Evolutionary conservation across 2,329 filamentous ascomycete species (phyloP).

Genomic region (Sporothrix humicola): DNA sequence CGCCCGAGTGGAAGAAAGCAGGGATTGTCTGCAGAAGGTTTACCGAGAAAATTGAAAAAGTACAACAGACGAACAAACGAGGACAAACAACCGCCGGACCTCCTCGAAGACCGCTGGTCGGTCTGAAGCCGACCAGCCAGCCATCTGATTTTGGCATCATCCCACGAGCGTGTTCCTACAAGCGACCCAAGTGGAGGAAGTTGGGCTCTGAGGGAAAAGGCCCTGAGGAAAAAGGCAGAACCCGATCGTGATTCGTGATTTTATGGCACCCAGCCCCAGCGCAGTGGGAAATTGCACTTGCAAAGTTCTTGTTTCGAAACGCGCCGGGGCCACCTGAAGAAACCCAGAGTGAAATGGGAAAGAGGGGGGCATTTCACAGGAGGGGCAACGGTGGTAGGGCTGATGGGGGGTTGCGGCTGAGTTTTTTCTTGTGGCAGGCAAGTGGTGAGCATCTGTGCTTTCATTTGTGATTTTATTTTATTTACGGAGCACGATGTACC

Average conservation of each 20-base stretch:
- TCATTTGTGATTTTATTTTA: background rate
- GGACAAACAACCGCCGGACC: background rate
- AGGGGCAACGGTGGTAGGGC: conserved; percentile 28
- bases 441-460: conserved; percentile 5
- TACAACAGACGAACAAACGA: background rate
- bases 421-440: background rate
- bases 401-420: conserved; percentile 31
- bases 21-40: conserved; percentile 9
- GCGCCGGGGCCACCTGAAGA: background rate
- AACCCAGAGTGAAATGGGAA: background rate
- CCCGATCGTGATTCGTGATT: conserved; percentile 3
- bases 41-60: background rate
- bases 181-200: background rate
- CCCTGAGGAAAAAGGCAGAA: background rate
- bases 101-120: background rate
- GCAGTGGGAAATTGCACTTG: conserved; percentile 4
- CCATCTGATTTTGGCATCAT: conserved; percentile 8
- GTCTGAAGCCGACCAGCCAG: background rate
- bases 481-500: background rate
- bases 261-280: background rate
- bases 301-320: conserved; percentile 11
- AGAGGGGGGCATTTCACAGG: background rate
- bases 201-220: background rate
- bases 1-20: background rate
- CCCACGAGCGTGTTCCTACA: background rate